Evolutionary conservation across 2,329 filamentous ascomycete genomes (phyloP).

Genomic region (Phaeosphaeriaceae sp.): DNA sequence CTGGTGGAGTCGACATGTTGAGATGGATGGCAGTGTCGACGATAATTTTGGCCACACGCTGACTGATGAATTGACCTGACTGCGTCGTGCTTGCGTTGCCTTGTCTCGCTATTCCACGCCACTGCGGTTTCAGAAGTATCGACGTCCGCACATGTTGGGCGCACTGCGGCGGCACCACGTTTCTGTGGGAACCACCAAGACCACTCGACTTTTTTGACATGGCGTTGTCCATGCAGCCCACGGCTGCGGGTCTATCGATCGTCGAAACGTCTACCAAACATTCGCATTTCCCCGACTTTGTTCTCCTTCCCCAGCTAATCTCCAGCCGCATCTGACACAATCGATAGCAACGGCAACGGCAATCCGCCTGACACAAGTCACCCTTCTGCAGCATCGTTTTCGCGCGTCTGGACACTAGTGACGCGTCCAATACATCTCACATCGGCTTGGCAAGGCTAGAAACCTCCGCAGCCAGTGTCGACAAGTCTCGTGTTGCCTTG

Average conservation of each 20-base stretch:
- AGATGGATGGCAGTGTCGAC: not conserved
- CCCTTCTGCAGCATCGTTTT: not conserved
- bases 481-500: constrained; percentile 10
- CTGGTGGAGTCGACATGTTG: not conserved
- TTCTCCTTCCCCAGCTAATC: constrained; percentile 12
- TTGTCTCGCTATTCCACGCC: constrained; percentile 11
- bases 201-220: not conserved
- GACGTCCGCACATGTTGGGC: constrained; percentile 5
- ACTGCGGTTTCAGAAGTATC: constrained; percentile 8
- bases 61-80: not conserved
- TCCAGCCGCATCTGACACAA: constrained; percentile 10
- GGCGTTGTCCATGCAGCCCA: not conserved
- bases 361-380: not conserved
- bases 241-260: not conserved
- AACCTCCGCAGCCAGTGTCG: constrained; percentile 13
- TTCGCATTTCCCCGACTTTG: constrained; percentile 4
- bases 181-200: constrained; percentile 22
- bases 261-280: constrained; percentile 12
- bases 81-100: not conserved
- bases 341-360: constrained; percentile 16
- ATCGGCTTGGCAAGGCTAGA: constrained; percentile 19
- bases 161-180: constrained; percentile 15
- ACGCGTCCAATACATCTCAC: constrained; percentile 23
- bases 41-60: not conserved
- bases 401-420: constrained; percentile 11